phyloP scores from a whole-genome alignment of 257 asterid genomes.

The Knoxia roxburghii region DNA sequence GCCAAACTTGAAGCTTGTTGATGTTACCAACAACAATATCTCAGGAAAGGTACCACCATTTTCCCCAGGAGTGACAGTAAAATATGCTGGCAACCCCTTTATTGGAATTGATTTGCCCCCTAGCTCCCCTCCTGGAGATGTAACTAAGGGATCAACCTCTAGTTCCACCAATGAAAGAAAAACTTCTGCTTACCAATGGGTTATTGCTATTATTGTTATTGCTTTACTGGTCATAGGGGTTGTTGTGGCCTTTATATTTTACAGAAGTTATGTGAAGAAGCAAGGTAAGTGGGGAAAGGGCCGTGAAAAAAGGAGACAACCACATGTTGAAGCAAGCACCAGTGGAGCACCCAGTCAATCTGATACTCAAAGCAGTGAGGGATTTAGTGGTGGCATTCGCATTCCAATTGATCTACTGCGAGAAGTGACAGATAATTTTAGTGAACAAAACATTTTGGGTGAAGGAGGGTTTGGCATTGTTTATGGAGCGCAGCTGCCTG shows the following conservation, averaged over 20 bases:
- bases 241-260: conserved; percentile 22
- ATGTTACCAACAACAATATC: conserved; percentile 70
- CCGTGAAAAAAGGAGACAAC: conserved; percentile 5
- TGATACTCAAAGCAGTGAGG: conserved; percentile 27
- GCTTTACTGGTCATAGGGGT: conserved; percentile 3
- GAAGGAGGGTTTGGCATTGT: conserved; percentile 86
- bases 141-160: conserved; percentile 16
- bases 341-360: conserved; percentile 16
- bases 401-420: conserved; percentile 58
- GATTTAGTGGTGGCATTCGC: conserved; percentile 36
- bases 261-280: conserved; percentile 20
- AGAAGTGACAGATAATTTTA: conserved; percentile 63
- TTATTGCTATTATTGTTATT: conserved; percentile 23
- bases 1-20: conserved; percentile 45
- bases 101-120: conserved; percentile 53
- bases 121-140: conserved; percentile 20
- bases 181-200: conserved; percentile 25
- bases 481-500: conserved; percentile 58
- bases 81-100: conserved; percentile 39
- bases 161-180: neutral
- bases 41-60: conserved; percentile 68
- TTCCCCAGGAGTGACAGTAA: conserved; percentile 31
- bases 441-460: conserved; percentile 50
- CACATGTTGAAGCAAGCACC: conserved; percentile 2
- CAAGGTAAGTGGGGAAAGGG: conserved; percentile 16